These are phyloP conservation scores for Penicillium nucicola DNA, from an alignment of 495 filamentous ascomycete species.

Conservation along the genomic window DNA sequence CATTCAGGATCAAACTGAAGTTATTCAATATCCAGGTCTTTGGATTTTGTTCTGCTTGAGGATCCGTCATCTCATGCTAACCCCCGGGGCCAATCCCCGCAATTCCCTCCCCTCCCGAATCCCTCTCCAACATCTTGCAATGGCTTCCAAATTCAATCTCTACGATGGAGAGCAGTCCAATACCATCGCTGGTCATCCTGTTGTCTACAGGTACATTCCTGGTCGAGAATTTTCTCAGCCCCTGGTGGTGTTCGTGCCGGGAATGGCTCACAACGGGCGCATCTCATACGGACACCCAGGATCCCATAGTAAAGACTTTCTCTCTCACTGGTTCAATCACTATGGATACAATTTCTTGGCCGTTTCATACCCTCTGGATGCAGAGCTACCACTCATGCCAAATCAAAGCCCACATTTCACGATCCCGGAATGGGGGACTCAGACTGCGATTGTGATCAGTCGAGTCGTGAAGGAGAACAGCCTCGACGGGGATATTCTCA, in stretches of 20 bases:
- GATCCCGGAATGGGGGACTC: slow-evolving; percentile 11
- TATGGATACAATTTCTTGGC: slow-evolving; percentile 10
- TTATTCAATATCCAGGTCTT: no score
- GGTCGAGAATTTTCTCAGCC: neutral
- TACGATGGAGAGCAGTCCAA: neutral
- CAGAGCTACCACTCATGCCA: slow-evolving; percentile 4
- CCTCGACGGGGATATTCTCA: neutral
- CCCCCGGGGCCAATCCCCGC: no score
- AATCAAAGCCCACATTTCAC: slow-evolving; percentile 1
- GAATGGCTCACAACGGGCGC: slow-evolving; percentile 9
- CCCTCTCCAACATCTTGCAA: no score
- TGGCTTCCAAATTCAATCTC: neutral
- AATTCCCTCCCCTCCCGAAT: no score
- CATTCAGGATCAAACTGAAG: no score
- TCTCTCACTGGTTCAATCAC: slow-evolving; percentile 9
- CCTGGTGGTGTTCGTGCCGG: slow-evolving; percentile 9
- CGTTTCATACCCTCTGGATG: slow-evolving; percentile 13
- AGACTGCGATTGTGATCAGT: slow-evolving; percentile 7
- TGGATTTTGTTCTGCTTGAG: no score
- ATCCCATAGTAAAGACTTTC: slow-evolving; percentile 7
- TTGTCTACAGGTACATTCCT: slow-evolving; percentile 8
- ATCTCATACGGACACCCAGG: slow-evolving; percentile 11
- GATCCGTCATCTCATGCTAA: no score
- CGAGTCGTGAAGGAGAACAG: slow-evolving; percentile 3
- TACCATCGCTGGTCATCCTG: neutral